Evolutionary conservation across 805 yeast species (phyloP).

Genomic region (Cyberlindnera japonica): DNA sequence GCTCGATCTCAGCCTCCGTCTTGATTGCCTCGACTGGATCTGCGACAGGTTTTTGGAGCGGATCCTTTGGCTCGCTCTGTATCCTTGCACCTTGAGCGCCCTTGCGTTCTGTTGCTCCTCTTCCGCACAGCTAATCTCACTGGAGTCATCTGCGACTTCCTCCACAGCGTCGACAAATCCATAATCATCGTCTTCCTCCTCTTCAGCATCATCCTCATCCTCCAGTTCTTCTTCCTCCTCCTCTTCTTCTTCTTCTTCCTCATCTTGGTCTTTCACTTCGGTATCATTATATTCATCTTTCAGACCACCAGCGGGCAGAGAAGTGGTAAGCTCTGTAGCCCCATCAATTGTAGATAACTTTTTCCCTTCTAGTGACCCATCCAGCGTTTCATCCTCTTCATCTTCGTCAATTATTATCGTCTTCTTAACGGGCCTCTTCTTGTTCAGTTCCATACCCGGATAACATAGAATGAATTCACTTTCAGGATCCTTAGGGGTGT

Average conservation of each 20-base stretch:
- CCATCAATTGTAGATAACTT: not conserved
- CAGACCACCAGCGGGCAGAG: too few relatives aligned
- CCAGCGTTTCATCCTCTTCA: constrained; percentile 17
- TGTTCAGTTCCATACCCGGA: constrained; percentile 34
- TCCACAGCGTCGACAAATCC: constrained; percentile 22
- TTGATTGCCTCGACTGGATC: constrained; percentile 21
- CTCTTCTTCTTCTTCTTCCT: constrained; percentile 9
- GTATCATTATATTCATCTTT: too few relatives aligned
- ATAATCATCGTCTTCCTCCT: constrained; percentile 16
- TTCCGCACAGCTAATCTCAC: constrained; percentile 18
- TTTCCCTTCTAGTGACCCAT: too few relatives aligned
- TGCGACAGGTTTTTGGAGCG: constrained; percentile 24
- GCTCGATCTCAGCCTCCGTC: constrained; percentile 20
- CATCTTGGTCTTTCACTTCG: too few relatives aligned
- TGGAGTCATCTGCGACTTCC: constrained; percentile 16
- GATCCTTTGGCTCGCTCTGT: constrained; percentile 21
- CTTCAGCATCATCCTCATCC: constrained; percentile 9
- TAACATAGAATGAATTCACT: constrained; percentile 30
- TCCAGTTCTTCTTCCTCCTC: constrained; percentile 3
- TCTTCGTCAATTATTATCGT: constrained; percentile 24
- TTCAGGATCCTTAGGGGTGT: constrained; percentile 4
- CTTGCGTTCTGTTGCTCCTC: constrained; percentile 24
- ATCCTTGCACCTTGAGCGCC: constrained; percentile 17
- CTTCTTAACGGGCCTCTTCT: constrained; percentile 23
- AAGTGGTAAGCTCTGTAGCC: too few relatives aligned